A percentile compares a stretch with the other conserved stretches of the same genome.
phyloP scores from a whole-genome alignment of 352 stramenopile genomes.

The Pythium grandisporangium region DNA sequence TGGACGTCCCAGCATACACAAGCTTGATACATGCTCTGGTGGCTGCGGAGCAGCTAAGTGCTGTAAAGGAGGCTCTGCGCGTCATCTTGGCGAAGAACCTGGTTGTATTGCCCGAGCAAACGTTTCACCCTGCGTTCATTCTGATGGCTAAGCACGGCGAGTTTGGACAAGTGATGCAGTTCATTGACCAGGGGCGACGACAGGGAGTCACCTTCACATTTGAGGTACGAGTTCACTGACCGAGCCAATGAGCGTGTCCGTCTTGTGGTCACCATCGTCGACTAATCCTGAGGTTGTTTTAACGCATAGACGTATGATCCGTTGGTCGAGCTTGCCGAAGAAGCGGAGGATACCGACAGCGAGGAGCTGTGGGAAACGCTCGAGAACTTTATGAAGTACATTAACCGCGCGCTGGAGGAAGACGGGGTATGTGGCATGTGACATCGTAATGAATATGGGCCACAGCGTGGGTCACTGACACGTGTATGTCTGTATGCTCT shows the following conservation, averaged over 20 bases:
- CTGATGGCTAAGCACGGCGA: constrained; percentile 36
- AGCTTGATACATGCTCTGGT: constrained; percentile 32
- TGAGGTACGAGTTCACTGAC: constrained; percentile 22
- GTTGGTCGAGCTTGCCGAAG: constrained; percentile 39
- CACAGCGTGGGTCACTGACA: background rate
- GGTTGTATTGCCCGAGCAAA: constrained; percentile 39
- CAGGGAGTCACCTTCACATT: constrained; percentile 43
- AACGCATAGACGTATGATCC: constrained; percentile 48
- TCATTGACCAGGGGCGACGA: constrained; percentile 42
- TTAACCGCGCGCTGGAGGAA: constrained; percentile 38
- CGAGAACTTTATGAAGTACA: constrained; percentile 46
- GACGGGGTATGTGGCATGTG: constrained; percentile 33
- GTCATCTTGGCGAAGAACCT: constrained; percentile 25
- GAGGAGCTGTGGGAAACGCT: constrained; percentile 22
- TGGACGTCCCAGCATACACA: constrained; percentile 56
- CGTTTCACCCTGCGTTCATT: constrained; percentile 35
- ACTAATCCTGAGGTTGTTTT: background rate
- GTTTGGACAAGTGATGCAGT: constrained; percentile 29
- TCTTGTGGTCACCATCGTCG: background rate
- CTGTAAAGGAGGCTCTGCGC: constrained; percentile 33
- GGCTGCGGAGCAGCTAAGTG: constrained; percentile 21
- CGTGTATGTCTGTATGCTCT: background rate
- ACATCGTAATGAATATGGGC: background rate
- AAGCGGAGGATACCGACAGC: constrained; percentile 30
- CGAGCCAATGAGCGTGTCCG: background rate